Percentiles rank a stretch among this genome's conserved stretches.
phyloP scores from a whole-genome alignment of 305 asterid species.

The Rubia tinctorum region DNA sequence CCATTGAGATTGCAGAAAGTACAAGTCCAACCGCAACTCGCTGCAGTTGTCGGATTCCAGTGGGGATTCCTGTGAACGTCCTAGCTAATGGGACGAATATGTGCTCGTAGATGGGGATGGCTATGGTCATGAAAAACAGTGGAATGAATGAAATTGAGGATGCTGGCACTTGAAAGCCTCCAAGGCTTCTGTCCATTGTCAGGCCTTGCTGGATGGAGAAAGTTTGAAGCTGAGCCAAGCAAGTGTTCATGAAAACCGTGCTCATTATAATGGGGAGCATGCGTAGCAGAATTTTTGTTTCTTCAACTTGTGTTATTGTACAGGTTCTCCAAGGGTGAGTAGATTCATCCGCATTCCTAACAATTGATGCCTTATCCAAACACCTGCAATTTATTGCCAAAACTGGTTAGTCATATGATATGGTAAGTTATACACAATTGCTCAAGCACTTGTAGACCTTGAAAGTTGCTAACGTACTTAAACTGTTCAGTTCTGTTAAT shows the following conservation, averaged over 20 bases:
- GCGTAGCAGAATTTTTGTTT: conserved; percentile 56
- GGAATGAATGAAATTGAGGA: conserved; percentile 65
- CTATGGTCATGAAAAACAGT: conserved; percentile 42
- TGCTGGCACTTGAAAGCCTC: conserved; percentile 53
- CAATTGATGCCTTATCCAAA: conserved; percentile 56
- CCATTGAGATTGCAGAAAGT: conserved; percentile 58
- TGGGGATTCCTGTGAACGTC: conserved; percentile 54
- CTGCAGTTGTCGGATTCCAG: conserved; percentile 67
- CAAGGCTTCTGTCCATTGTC: conserved; percentile 49
- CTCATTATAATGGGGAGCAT: conserved; percentile 66
- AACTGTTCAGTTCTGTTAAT: conserved; percentile 60
- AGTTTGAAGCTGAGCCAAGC: conserved; percentile 77
- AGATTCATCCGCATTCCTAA: conserved; percentile 16
- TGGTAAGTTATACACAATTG: neutral
- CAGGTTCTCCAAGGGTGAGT: conserved; percentile 45
- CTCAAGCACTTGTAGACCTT: neutral
- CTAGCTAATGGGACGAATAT: conserved; percentile 48
- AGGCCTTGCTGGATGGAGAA: conserved; percentile 65
- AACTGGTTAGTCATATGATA: conserved; percentile 6
- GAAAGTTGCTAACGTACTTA: conserved; percentile 35
- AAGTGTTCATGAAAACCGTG: conserved; percentile 71
- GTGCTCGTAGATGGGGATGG: conserved; percentile 54
- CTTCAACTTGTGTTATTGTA: conserved; percentile 64
- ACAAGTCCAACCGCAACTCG: conserved; percentile 63
- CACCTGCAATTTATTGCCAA: conserved; percentile 29